Evolutionary conservation across 169 alveolate species (phyloP), one percentile per base, ranked within the genome.

Genomic region (Eimeria sp.): DNA sequence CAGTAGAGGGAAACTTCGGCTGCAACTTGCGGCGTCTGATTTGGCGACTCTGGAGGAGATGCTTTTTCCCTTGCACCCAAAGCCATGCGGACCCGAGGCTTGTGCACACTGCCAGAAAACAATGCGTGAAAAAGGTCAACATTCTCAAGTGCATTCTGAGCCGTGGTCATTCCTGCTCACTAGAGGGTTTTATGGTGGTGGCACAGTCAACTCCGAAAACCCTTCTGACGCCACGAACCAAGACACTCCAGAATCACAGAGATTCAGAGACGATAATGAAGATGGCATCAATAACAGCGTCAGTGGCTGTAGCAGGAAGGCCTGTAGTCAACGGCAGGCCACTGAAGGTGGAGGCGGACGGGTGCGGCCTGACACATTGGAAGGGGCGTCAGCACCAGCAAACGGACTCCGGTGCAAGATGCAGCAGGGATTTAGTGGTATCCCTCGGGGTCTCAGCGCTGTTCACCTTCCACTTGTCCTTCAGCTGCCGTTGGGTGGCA

Each of bases 401-500:
- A n/a, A 40, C 65, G 25, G 45, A 49, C 16, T 47, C 58, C 58
- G 80, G 30, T 22, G 80, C 65, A 63, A 34, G 22, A 63, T 67
- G 57, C 49, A 61, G 57, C 49, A 61, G 82, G 22, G 65, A 16
- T 63, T 16, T 61, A 72, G 61, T 25, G 78, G 93, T 11, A 65
- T 25, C 82, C 61, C 80, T 18, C 93, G 3, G 9, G 61, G 93
- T 51, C 93, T 49, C 43, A 63, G 82, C 27, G 93, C 80, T 25
- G 93, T 86, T 5, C 93, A 86, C 20, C 93, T 86, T 43, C 93
- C 93, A 63, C 93, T 86, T 86, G 93, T 86, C 14, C 82, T 86
- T 5, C 76, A 86, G 58, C 63, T 86, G 65, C 65, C 93, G 13
- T 7, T 22, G 45, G 30, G 63, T 63, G 58, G 65, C 47, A 58